Percentiles rank a stretch among this genome's conserved stretches.
Conservation (phyloP, 75 land plant species). For the Selaginella moellendorffii region DNA sequence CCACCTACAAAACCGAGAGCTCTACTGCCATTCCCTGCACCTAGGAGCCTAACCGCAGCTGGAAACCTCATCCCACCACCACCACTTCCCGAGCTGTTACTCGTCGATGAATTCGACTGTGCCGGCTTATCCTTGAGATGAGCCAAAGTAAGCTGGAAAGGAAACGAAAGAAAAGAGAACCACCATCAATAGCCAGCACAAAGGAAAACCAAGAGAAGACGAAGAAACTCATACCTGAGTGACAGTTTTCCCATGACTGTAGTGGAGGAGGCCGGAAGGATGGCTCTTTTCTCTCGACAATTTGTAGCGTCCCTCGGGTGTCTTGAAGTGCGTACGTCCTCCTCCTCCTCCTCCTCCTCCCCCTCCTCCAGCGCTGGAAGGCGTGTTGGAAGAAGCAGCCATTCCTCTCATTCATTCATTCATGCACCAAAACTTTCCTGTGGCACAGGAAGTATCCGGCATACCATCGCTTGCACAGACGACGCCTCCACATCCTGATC, state of each 20-base stretch:
- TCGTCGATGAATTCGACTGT: conserved; percentile 19
- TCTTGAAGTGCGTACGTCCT: conserved; percentile 95
- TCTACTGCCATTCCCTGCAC: conserved; percentile 61
- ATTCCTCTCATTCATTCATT: neutral
- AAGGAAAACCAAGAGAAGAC: neutral
- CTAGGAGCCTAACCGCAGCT: conserved; percentile 47
- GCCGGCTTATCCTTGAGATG: conserved; percentile 77
- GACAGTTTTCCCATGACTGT: conserved; percentile 56
- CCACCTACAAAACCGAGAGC: conserved; percentile 78
- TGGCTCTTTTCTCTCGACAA: conserved; percentile 87
- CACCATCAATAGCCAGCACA: neutral
- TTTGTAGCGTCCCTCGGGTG: conserved; percentile 91
- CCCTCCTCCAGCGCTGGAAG: neutral
- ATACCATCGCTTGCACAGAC: too few species aligned
- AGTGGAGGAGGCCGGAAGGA: conserved; percentile 67
- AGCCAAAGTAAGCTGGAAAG: conserved; percentile 63
- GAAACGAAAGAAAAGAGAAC: neutral
- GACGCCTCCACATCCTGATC: too few species aligned
- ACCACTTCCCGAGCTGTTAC: conserved; percentile 27
- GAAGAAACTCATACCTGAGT: conserved; percentile 40
- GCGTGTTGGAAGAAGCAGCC: neutral
- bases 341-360: too few species aligned
- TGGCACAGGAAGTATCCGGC: too few species aligned
- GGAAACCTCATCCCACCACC: conserved; percentile 75
- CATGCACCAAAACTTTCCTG: neutral